Evolutionary conservation across 1,284 basidiomycete genomes (phyloP).

Genomic region (Marasmius oreades): DNA sequence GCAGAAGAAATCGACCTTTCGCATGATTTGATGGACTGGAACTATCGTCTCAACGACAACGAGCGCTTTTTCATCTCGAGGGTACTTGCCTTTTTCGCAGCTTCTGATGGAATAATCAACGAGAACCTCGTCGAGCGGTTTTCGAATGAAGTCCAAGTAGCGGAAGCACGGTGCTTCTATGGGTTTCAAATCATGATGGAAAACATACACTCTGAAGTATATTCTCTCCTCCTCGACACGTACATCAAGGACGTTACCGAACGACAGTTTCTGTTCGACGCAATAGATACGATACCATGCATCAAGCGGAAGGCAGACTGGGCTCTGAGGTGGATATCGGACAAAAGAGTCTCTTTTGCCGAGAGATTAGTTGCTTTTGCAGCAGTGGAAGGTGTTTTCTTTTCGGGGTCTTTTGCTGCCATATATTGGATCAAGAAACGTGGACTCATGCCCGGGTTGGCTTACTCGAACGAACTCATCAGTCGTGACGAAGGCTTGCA

Average conservation of each 20-base stretch:
- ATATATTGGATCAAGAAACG: constrained; percentile 99
- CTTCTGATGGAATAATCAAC: constrained; percentile 97
- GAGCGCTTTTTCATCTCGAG: constrained; percentile 97
- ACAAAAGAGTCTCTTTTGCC: constrained; percentile 80
- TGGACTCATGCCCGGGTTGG: constrained; percentile 96
- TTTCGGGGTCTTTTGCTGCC: constrained; percentile 91
- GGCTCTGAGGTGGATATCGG: constrained; percentile 93
- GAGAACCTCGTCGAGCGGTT: constrained; percentile 96
- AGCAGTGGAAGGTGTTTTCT: constrained; percentile 99
- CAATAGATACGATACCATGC: constrained; percentile 92
- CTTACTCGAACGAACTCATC: constrained; percentile 97
- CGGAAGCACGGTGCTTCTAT: constrained; percentile 97
- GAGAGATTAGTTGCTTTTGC: constrained; percentile 96
- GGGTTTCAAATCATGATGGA: constrained; percentile 99
- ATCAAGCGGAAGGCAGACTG: constrained; percentile 92
- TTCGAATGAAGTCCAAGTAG: constrained; percentile 90
- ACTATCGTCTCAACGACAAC: constrained; percentile 87
- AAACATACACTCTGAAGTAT: constrained; percentile 95
- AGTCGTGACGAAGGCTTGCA: constrained; percentile 98
- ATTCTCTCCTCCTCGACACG: constrained; percentile 96
- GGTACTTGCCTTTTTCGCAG: constrained; percentile 95
- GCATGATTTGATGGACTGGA: constrained; percentile 92
- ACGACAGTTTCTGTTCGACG: constrained; percentile 89
- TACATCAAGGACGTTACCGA: constrained; percentile 90
- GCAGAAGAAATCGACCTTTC: constrained; percentile 98